Percentiles rank a stretch among this genome's conserved stretches.
Conservation (phyloP, 73 alveolate species). For the Symbiodinium pilosum region DNA sequence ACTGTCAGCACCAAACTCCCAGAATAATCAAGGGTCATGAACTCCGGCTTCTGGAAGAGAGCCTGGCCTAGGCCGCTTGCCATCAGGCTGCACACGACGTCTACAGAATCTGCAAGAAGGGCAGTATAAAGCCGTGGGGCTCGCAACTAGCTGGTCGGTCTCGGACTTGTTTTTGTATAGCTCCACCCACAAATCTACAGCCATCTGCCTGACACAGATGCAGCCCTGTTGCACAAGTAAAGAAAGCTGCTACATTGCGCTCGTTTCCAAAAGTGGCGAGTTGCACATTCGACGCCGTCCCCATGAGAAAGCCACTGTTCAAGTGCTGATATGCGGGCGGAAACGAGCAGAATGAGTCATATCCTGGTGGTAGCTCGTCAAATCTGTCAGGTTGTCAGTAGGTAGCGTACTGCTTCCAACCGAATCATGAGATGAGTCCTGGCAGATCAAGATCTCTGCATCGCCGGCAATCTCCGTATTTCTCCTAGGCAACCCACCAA, state of each 20-base stretch:
- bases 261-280: neutral
- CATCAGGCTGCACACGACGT: neutral
- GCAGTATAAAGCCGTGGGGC: neutral
- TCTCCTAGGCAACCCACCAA: conserved; percentile 12
- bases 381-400: neutral
- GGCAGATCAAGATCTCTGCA: conserved; percentile 81
- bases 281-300: conserved; percentile 39
- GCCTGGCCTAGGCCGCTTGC: neutral
- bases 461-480: conserved; percentile 58
- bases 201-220: conserved; percentile 22
- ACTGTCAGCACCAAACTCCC: conserved; percentile 47
- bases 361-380: neutral
- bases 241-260: too few relatives aligned
- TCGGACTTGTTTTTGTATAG: conserved; percentile 45
- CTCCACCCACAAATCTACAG: conserved; percentile 19
- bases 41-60: neutral
- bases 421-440: neutral
- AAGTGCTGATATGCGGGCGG: conserved; percentile 78
- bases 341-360: conserved; percentile 48
- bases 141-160: conserved; percentile 64
- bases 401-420: too few relatives aligned
- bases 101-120: neutral
- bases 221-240: too few relatives aligned
- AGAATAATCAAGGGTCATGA: conserved; percentile 60
- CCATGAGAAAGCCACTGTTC: conserved; percentile 93